These are phyloP conservation scores for Ailanthus altissimus DNA, from an alignment of 345 rosid species.

Conservation along the genomic window DNA sequence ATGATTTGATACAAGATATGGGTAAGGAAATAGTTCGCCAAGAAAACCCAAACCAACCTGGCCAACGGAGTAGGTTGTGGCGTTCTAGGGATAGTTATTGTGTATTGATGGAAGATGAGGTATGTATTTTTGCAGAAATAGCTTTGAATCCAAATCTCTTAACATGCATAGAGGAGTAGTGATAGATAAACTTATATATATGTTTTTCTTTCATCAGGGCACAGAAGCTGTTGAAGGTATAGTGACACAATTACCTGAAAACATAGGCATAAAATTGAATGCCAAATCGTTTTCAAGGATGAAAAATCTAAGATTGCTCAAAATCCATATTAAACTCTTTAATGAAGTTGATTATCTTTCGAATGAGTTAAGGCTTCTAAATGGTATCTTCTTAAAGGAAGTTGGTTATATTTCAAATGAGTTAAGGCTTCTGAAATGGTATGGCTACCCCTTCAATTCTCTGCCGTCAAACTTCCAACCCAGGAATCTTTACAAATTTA, in stretches of 20 bases:
- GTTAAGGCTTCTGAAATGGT: background rate
- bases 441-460: background rate
- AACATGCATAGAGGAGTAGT: too few species aligned
- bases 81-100: background rate
- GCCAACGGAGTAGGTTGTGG: constrained; percentile 1
- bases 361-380: background rate
- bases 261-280: background rate
- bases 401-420: background rate
- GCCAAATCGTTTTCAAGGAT: background rate
- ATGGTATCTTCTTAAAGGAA: background rate
- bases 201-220: background rate
- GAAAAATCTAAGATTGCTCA: background rate
- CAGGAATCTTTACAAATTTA: background rate
- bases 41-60: background rate
- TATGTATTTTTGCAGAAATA: background rate
- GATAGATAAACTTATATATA: too few species aligned
- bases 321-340: background rate
- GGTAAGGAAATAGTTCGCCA: background rate
- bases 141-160: too few species aligned
- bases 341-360: background rate
- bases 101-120: background rate
- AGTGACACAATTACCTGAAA: background rate
- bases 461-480: background rate
- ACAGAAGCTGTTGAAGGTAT: constrained; percentile 1
- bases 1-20: constrained; percentile 9